phyloP scores from a whole-genome alignment of 257 asterid species.

The Solanum tarijense region DNA sequence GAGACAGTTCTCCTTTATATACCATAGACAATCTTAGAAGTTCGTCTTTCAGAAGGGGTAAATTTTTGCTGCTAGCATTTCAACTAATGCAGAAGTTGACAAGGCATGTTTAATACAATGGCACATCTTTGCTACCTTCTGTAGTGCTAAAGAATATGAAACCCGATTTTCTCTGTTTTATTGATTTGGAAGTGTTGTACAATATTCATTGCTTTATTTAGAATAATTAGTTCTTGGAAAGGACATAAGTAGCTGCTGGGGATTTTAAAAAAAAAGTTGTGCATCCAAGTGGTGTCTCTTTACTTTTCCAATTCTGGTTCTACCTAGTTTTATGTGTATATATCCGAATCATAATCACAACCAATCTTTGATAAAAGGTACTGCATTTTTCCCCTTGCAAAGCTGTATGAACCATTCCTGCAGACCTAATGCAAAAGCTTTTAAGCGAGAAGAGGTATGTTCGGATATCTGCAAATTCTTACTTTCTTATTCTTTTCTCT shows the following conservation, averaged over 20 bases:
- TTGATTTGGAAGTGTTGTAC: not conserved
- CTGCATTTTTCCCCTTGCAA: conserved; percentile 84
- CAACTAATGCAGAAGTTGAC: not conserved
- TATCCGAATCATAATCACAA: not conserved
- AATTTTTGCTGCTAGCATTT: not conserved
- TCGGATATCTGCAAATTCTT: not conserved
- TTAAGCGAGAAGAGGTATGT: conserved; percentile 79
- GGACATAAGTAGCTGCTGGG: not conserved
- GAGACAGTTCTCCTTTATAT: not conserved
- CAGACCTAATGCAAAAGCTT: conserved; percentile 82
- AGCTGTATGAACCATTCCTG: conserved; percentile 96
- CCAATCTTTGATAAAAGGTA: conserved; percentile 42
- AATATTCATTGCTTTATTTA: not conserved
- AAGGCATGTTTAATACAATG: not conserved
- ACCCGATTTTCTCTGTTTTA: not conserved
- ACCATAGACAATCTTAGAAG: not conserved
- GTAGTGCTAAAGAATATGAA: not conserved
- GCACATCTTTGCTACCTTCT: not conserved
- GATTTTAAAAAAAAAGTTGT: not conserved
- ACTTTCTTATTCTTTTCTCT: not conserved
- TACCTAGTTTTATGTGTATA: not conserved
- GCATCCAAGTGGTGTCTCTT: not conserved
- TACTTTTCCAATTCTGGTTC: not conserved
- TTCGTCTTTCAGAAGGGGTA: not conserved
- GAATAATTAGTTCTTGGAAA: not conserved